Evolutionary conservation across 768 basidiomycete species (phyloP).

Genomic region (Rhizopogon roseolus): DNA sequence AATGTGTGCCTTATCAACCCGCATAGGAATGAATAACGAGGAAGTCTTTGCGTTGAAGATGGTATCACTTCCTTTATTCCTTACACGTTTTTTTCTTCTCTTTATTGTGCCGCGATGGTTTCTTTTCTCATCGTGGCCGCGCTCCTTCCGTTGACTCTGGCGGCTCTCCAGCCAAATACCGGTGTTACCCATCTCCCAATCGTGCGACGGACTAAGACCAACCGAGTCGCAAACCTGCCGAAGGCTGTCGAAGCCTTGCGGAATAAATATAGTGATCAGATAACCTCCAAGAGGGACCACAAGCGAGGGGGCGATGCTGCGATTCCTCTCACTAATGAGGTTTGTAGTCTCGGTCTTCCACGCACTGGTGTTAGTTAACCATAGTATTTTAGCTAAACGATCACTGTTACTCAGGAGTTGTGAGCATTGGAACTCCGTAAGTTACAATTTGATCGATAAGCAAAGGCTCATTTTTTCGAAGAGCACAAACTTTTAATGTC

Average conservation of each 20-base stretch:
- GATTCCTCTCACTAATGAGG: slow-evolving; percentile 48
- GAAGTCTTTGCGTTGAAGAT: not conserved
- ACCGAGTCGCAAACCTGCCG: slow-evolving; percentile 30
- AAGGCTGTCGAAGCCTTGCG: slow-evolving; percentile 39
- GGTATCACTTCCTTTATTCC: not conserved
- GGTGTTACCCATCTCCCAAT: slow-evolving; percentile 42
- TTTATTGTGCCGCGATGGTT: slow-evolving; percentile 10
- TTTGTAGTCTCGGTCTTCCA: slow-evolving; percentile 16
- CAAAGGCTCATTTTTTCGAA: slow-evolving; percentile 19
- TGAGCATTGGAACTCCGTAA: slow-evolving; percentile 62
- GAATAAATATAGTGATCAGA: slow-evolving; percentile 39
- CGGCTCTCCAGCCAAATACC: slow-evolving; percentile 13
- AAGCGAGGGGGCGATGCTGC: slow-evolving; percentile 32
- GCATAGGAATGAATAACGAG: no score
- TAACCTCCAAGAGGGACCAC: not conserved
- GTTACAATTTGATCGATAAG: slow-evolving; percentile 18
- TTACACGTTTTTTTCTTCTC: not conserved
- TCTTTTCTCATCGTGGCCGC: slow-evolving; percentile 21
- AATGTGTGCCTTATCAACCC: no score
- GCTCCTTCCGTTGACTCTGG: slow-evolving; percentile 26
- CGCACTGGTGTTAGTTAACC: not conserved
- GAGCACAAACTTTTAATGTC: slow-evolving; percentile 66
- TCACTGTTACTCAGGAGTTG: slow-evolving; percentile 50
- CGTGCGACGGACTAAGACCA: slow-evolving; percentile 27
- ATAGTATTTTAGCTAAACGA: slow-evolving; percentile 38